Conservation (phyloP, 2,329 filamentous ascomycete species). For the Pseudocercospora eumusae region DNA sequence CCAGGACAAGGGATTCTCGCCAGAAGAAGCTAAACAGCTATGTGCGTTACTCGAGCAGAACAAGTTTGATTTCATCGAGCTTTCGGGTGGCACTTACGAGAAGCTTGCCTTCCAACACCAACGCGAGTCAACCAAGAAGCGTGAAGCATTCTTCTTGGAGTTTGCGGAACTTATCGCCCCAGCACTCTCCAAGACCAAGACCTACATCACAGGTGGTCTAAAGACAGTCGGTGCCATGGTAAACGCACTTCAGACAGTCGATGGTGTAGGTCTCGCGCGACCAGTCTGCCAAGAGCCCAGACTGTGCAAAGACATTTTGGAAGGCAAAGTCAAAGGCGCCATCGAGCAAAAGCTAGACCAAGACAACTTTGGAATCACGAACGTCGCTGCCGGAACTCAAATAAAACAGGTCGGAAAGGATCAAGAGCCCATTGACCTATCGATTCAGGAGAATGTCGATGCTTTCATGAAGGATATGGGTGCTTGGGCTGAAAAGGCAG, state of each 20-base stretch:
- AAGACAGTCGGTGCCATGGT: slow-evolving; percentile 60
- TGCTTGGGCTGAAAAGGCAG: slow-evolving; percentile 41
- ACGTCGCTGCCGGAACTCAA: slow-evolving; percentile 52
- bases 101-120: slow-evolving; percentile 54
- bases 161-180: slow-evolving; percentile 59
- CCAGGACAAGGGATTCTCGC: slow-evolving; percentile 54
- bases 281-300: slow-evolving; percentile 55
- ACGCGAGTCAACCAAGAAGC: slow-evolving; percentile 56
- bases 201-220: slow-evolving; percentile 62
- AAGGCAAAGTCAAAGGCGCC: slow-evolving; percentile 51
- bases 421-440: slow-evolving; percentile 56
- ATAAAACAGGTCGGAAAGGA: slow-evolving; percentile 57
- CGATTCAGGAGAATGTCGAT: slow-evolving; percentile 50
- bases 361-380: slow-evolving; percentile 55
- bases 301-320: slow-evolving; percentile 50
- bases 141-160: slow-evolving; percentile 58
- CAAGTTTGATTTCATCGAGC: slow-evolving; percentile 59
- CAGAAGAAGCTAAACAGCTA: slow-evolving; percentile 51
- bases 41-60: slow-evolving; percentile 48
- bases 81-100: slow-evolving; percentile 63
- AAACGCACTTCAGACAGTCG: slow-evolving; percentile 56
- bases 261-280: slow-evolving; percentile 62
- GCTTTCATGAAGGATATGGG: slow-evolving; percentile 53
- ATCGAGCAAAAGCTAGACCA: slow-evolving; percentile 50
- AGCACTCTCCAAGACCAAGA: slow-evolving; percentile 55